Base-by-base conservation (phyloP, 2,329 filamentous ascomycete genomes). In the Ophiostoma montium region DNA sequence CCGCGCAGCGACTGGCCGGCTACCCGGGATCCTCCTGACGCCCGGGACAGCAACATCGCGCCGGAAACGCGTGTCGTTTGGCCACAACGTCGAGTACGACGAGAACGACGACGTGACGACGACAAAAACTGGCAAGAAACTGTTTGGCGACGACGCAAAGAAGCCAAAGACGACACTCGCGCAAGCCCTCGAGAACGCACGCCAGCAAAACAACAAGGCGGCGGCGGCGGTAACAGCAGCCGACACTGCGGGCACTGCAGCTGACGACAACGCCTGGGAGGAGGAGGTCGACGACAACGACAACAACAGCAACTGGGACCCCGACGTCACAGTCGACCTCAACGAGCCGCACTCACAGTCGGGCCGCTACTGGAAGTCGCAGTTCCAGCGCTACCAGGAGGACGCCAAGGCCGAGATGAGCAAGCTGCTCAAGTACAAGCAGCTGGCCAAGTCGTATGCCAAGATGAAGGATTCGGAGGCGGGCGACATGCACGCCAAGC, bases 361-460 rank as follows among this genome's bases (percentile, higher is more conserved):
- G 4, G 84, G 84, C 7, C 79, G 75, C 57, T 88, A 84, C 63
- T 90, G 85, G 85, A 89, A 89, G 64, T 73, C 76, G 21, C 77
- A 87, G 59, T 89, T 84, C 57, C 75, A 86, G 56, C 75, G 72
- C 49, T 90, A 89, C 59, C 79, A 85, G 45, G 71, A 77, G 41
- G 82, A 84, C 54, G 84, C 84, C 54, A 78, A 78, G 61, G 73
- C 71, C 39, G 82, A 89, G 62, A 81, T 88, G 70, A 80, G 80
- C 66, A 86, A 83, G 66, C 70, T 90, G 59, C 74, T 89, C 60
- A 78, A 78, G 60, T 89, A 88, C 69, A 86, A 88, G 67, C 78
- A 85, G 60, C 70, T 86, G 53, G 83, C 84, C 50, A 89, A 86
- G 65, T 82, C 80, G 49, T 89, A 82, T 59, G 85, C 85, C 39